Conservation (phyloP, 441 rosid genomes). For the Heliophila coronopifolia region DNA sequence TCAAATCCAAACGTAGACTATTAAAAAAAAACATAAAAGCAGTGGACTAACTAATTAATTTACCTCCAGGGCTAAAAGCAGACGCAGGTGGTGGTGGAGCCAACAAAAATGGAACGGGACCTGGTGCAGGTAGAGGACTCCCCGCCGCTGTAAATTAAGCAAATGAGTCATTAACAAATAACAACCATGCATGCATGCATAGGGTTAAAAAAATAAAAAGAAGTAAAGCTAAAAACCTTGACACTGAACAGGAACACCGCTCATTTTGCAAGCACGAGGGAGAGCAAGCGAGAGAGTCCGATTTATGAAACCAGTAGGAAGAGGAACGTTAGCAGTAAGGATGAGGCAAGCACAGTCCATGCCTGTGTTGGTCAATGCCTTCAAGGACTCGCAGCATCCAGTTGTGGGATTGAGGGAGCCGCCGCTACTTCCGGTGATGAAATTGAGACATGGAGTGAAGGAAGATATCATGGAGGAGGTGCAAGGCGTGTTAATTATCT, state of each 20-base stretch:
- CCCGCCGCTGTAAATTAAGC: constrained; percentile 53
- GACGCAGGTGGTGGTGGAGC: constrained; percentile 45
- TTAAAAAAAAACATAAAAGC: background rate
- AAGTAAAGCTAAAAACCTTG: constrained; percentile 39
- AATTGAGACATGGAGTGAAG: constrained; percentile 77
- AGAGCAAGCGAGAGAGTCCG: constrained; percentile 57
- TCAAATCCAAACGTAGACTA: no score
- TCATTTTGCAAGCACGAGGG: constrained; percentile 58
- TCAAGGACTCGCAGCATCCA: constrained; percentile 54
- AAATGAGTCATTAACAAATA: constrained; percentile 9
- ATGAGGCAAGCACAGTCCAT: constrained; percentile 64
- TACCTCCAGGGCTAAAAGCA: constrained; percentile 53
- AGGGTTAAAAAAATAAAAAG: background rate
- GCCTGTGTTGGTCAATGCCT: constrained; percentile 39
- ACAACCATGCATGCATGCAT: no score
- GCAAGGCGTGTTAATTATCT: constrained; percentile 66
- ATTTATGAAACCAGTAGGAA: constrained; percentile 52
- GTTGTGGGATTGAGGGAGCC: constrained; percentile 48
- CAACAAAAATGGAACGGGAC: constrained; percentile 52
- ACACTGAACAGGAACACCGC: constrained; percentile 58
- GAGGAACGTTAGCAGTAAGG: constrained; percentile 58
- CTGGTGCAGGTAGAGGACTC: constrained; percentile 67
- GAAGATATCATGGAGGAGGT: constrained; percentile 55
- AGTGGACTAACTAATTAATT: background rate
- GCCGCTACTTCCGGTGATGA: constrained; percentile 63